A percentile compares a stretch with the other conserved stretches of the same genome.
phyloP scores from a whole-genome alignment of 2,329 filamentous ascomycete species.

The Fusarium musae region DNA sequence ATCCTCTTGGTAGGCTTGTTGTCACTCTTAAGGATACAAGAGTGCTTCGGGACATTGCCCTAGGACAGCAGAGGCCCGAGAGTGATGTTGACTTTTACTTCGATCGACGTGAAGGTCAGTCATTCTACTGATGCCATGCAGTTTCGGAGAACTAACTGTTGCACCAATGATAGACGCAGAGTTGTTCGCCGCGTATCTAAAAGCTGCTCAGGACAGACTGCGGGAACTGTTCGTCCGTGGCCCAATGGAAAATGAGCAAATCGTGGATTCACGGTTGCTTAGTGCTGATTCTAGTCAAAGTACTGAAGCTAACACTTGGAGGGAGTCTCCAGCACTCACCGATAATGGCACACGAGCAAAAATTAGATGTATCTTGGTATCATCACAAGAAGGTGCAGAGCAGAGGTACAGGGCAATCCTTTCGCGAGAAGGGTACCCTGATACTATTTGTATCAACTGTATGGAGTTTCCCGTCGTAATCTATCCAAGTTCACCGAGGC shows the following conservation, averaged over 20 bases:
- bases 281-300: accelerated
- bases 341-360: no score
- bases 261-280: accelerated
- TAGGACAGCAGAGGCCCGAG: accelerated
- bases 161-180: accelerated
- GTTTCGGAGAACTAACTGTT: accelerated
- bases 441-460: accelerated
- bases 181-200: accelerated
- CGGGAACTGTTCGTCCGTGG: accelerated
- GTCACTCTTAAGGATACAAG: accelerated
- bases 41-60: accelerated
- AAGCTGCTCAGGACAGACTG: neutral
- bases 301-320: accelerated
- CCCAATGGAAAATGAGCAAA: accelerated
- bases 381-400: accelerated
- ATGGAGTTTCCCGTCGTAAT: accelerated
- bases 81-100: neutral
- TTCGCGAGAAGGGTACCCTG: accelerated
- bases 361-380: neutral
- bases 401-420: accelerated
- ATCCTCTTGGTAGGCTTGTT: neutral
- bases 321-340: accelerated
- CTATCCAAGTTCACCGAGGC: accelerated
- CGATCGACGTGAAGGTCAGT: neutral
- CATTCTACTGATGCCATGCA: accelerated